Evolutionary conservation across 2,329 filamentous ascomycete species (phyloP).

Genomic region (Zalaria obscura): DNA sequence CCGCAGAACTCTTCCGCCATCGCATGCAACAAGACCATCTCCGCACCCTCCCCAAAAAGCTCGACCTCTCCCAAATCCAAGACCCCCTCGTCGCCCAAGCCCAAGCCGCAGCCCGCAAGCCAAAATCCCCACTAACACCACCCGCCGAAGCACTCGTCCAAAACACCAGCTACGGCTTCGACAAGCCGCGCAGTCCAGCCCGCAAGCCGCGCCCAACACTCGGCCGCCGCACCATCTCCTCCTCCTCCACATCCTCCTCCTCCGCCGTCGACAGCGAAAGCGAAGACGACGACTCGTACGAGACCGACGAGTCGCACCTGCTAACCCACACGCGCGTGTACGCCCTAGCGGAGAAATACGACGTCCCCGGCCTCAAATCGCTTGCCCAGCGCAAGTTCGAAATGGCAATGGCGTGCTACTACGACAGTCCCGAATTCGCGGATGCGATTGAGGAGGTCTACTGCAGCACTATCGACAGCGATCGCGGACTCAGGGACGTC

Average conservation of each 20-base stretch:
- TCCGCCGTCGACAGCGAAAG: conserved; percentile 19
- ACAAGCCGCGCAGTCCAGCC: conserved; percentile 2
- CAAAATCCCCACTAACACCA: conserved; percentile 4
- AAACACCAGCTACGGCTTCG: background rate
- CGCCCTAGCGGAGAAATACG: conserved; percentile 37
- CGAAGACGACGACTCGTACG: conserved; percentile 18
- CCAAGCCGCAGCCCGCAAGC: conserved; percentile 12
- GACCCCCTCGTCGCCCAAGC: conserved; percentile 22
- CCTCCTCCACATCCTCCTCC: conserved; percentile 9
- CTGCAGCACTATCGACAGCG: conserved; percentile 33
- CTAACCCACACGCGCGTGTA: conserved; percentile 34
- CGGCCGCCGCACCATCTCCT: background rate
- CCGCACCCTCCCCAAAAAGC: conserved; percentile 14
- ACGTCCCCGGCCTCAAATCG: conserved; percentile 31
- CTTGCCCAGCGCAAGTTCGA: conserved; percentile 33
- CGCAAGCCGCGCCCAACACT: background rate
- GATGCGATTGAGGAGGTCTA: conserved; percentile 35
- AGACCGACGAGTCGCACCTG: conserved; percentile 25
- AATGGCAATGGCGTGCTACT: conserved; percentile 27
- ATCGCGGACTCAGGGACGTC: conserved; percentile 33
- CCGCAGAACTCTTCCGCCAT: conserved; percentile 18
- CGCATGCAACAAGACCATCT: conserved; percentile 13
- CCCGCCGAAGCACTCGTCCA: background rate
- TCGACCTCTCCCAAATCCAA: conserved; percentile 18
- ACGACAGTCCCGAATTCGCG: conserved; percentile 29